phyloP scores from a whole-genome alignment of 2,329 filamentous ascomycete species.

The Didymella glomerata region DNA sequence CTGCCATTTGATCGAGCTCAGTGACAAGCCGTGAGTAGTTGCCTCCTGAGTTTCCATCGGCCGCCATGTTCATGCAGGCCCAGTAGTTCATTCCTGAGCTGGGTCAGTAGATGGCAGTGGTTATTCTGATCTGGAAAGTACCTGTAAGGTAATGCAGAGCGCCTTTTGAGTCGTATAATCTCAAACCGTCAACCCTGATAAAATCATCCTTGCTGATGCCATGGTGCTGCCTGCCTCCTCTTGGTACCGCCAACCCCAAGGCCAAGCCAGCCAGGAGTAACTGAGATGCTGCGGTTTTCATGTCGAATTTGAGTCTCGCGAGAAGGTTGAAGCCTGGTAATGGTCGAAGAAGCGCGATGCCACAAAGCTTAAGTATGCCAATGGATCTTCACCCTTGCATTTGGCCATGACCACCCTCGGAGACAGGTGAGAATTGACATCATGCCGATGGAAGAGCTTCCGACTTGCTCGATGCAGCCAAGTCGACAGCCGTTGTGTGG shows the following conservation, averaged over 20 bases:
- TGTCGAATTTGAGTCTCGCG: conserved; percentile 9
- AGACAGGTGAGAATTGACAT: conserved; percentile 22
- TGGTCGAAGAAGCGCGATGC: conserved; percentile 2
- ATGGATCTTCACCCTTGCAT: conserved; percentile 6
- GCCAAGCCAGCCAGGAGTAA: conserved; percentile 27
- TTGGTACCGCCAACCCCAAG: conserved; percentile 18
- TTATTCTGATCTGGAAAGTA: conserved; percentile 35
- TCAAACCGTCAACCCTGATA: conserved; percentile 46
- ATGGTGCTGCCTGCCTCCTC: conserved; percentile 15
- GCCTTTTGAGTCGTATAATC: conserved; percentile 47
- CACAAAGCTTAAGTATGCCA: conserved; percentile 6
- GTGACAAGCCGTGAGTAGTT: conserved; percentile 50
- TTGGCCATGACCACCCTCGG: conserved; percentile 2
- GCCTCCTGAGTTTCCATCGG: conserved; percentile 46
- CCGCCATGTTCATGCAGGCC: conserved; percentile 54
- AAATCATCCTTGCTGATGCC: conserved; percentile 46
- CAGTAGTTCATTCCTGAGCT: conserved; percentile 51
- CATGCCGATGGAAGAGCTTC: conserved; percentile 19
- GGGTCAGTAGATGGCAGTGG: conserved; percentile 5
- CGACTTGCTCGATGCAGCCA: conserved; percentile 24
- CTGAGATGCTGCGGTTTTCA: conserved; percentile 23
- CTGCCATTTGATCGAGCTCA: conserved; percentile 53
- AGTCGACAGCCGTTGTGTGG: conserved; percentile 27
- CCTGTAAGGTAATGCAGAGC: conserved; percentile 49
- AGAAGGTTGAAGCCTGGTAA: neutral